phyloP scores from a whole-genome alignment of 768 basidiomycete genomes.

The Xerocomellus dryophilus region DNA sequence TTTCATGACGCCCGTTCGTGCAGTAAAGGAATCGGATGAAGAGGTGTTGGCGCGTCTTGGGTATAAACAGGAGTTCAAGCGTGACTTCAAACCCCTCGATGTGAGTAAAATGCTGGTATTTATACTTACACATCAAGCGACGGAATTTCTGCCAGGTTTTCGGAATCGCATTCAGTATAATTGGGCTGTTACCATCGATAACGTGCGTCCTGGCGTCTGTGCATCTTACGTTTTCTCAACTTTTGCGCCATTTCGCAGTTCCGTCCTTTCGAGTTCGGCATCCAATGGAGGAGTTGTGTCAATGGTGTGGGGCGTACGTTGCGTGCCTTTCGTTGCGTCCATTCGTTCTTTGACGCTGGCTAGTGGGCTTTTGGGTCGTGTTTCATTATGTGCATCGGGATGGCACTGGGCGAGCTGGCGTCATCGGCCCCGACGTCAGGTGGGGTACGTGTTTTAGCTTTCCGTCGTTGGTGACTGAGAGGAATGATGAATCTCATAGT shows the following conservation, averaged over 20 bases:
- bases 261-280: constrained; percentile 40
- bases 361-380: constrained; percentile 37
- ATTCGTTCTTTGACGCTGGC: background rate
- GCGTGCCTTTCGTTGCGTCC: background rate
- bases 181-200: constrained; percentile 62
- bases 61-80: constrained; percentile 35
- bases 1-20: background rate
- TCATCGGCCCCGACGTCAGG: constrained; percentile 40
- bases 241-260: constrained; percentile 24
- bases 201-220: constrained; percentile 38
- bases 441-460: constrained; percentile 24
- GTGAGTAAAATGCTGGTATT: constrained; percentile 5
- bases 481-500: constrained; percentile 22
- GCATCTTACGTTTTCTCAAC: background rate
- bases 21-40: constrained; percentile 21
- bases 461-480: background rate
- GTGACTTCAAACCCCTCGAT: constrained; percentile 31
- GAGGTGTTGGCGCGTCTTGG: constrained; percentile 27
- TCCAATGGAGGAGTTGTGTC: constrained; percentile 46
- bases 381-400: constrained; percentile 37
- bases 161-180: constrained; percentile 65
- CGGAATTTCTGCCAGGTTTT: constrained; percentile 48
- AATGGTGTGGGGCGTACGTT: constrained; percentile 42
- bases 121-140: background rate
- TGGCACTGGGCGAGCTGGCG: constrained; percentile 38